Conservation (phyloP, 106 monocot species). For the Dendrobium officinale region DNA sequence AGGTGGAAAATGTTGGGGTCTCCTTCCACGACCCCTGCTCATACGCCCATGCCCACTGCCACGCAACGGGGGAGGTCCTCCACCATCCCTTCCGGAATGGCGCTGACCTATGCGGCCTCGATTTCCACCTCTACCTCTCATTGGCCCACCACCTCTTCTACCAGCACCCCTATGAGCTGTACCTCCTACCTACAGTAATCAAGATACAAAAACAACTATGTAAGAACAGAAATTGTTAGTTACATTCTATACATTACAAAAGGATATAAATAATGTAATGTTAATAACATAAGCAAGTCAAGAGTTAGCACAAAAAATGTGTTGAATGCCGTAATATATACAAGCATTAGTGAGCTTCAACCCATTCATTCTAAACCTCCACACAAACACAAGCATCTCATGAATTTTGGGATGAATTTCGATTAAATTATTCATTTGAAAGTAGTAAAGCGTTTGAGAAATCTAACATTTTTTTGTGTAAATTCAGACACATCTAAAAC, state of each 20-base stretch:
- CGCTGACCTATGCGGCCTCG: conserved; percentile 23
- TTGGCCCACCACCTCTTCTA: conserved; percentile 19
- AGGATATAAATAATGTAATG: not conserved
- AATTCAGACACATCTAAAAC: no score
- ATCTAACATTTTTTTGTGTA: not conserved
- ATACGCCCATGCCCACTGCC: conserved; percentile 17
- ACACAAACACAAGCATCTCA: not conserved
- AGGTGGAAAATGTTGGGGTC: conserved; percentile 3
- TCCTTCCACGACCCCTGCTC: conserved; percentile 28
- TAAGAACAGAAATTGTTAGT: not conserved
- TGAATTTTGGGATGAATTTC: not conserved
- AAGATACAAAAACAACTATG: not conserved
- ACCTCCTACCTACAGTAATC: conserved; percentile 2
- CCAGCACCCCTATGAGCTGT: conserved; percentile 4
- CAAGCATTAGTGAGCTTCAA: not conserved
- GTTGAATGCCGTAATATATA: not conserved
- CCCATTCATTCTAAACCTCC: not conserved
- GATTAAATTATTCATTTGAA: not conserved
- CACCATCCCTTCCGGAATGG: conserved; percentile 10
- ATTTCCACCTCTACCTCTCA: conserved; percentile 25
- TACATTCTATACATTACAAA: not conserved
- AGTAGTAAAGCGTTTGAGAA: not conserved
- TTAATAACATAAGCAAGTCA: not conserved
- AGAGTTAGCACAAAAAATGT: not conserved
- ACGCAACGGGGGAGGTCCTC: conserved; percentile 7